Conservation (phyloP, 2,329 filamentous ascomycete genomes). For the Penicillium italicum region DNA sequence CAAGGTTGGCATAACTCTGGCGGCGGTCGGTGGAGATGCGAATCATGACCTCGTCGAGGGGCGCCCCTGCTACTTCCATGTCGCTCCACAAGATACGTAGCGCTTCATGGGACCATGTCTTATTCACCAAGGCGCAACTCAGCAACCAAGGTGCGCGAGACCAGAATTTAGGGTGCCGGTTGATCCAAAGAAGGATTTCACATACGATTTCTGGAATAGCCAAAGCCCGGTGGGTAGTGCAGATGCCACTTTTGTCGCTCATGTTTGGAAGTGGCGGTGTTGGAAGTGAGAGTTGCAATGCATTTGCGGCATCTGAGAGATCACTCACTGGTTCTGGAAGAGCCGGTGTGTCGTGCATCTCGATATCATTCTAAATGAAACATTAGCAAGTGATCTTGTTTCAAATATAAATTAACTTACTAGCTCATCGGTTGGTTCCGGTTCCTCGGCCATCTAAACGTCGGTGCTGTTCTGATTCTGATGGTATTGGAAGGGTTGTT, state of each 20-base stretch:
- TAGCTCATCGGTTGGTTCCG: conserved; percentile 1
- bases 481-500: background rate
- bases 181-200: background rate
- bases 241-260: background rate
- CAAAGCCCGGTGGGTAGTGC: background rate
- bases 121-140: background rate
- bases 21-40: background rate
- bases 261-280: background rate
- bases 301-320: background rate
- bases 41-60: background rate
- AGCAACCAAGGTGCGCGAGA: background rate
- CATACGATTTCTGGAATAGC: background rate
- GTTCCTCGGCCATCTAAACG: background rate
- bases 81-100: background rate
- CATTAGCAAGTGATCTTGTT: background rate
- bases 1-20: background rate
- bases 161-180: no score
- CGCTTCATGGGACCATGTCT: background rate
- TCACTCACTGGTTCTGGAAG: conserved; percentile 1
- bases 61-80: no score
- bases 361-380: conserved; percentile 4
- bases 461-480: background rate
- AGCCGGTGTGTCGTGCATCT: conserved; percentile 21
- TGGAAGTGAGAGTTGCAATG: no score
- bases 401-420: background rate